phyloP scores from a whole-genome alignment of 202 grass and related monocot species.

The Alloteropsis angusta region DNA sequence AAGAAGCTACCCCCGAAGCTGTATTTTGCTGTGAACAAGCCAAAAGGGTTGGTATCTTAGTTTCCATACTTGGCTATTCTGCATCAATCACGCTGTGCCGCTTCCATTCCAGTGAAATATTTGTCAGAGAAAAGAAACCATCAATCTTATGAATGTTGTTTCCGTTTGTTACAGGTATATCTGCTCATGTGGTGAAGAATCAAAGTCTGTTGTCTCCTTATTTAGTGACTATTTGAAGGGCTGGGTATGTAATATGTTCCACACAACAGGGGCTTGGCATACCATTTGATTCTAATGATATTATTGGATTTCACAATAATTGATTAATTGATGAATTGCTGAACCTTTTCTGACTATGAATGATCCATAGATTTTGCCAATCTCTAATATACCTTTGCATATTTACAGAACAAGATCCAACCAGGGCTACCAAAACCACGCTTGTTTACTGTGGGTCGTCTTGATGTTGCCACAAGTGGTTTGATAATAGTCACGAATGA shows the following conservation, averaged over 20 bases:
- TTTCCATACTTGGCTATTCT: background rate
- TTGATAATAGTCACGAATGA: conserved; percentile 98
- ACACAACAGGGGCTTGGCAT: background rate
- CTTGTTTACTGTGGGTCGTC: conserved; percentile 84
- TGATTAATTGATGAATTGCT: background rate
- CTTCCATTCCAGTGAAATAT: background rate
- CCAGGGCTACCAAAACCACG: conserved; percentile 76
- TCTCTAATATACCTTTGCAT: conserved; percentile 8
- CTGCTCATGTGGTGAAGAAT: conserved; percentile 73
- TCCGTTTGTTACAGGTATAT: conserved; percentile 57
- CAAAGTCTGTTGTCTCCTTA: conserved; percentile 79
- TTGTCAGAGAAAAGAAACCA: conserved; percentile 1
- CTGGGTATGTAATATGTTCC: conserved; percentile 57
- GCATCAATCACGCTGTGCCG: background rate
- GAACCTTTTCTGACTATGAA: background rate
- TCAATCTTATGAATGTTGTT: conserved; percentile 11
- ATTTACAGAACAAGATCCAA: conserved; percentile 62
- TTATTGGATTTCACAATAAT: background rate
- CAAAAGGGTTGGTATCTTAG: conserved; percentile 64
- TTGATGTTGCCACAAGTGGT: conserved; percentile 91
- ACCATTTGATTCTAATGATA: background rate
- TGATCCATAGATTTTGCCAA: background rate
- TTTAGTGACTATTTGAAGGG: conserved; percentile 74
- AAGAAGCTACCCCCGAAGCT: conserved; percentile 81
- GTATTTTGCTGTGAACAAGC: conserved; percentile 93